These are phyloP conservation scores for Gloeostereum incarnatum DNA, from an alignment of 768 basidiomycete species.

Conservation along the genomic window DNA sequence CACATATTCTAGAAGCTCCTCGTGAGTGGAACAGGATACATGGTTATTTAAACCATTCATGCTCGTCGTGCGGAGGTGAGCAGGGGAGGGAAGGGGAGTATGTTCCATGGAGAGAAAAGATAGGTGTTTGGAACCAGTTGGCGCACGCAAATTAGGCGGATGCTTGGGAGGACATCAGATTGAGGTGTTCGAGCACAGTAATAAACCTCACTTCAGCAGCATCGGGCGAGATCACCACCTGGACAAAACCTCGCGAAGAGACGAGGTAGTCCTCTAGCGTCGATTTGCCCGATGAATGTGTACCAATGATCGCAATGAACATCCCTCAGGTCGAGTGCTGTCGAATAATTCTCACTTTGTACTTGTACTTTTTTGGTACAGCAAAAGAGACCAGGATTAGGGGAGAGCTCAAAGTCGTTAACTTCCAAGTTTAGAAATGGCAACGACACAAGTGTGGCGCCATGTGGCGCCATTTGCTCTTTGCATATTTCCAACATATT, in stretches of 20 bases:
- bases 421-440: no score
- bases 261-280: constrained; percentile 52
- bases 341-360: no score
- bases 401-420: no score
- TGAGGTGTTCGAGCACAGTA: neutral
- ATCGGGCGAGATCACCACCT: constrained; percentile 17
- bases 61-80: constrained; percentile 13
- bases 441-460: no score
- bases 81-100: constrained; percentile 13
- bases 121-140: constrained; percentile 17
- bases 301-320: constrained; percentile 64
- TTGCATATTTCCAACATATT: no score
- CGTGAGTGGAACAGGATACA: constrained; percentile 33
- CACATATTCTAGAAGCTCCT: constrained; percentile 57
- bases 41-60: constrained; percentile 13
- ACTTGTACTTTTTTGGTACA: no score
- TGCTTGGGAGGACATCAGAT: neutral
- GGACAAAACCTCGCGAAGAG: constrained; percentile 44
- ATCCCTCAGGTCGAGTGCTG: no score
- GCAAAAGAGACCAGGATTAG: no score
- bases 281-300: constrained; percentile 52
- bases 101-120: constrained; percentile 28
- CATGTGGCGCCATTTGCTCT: no score
- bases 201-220: neutral
- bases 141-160: neutral